phyloP scores from a whole-genome alignment of 2,329 filamentous ascomycete genomes.

The Dactylellina leptospora region DNA sequence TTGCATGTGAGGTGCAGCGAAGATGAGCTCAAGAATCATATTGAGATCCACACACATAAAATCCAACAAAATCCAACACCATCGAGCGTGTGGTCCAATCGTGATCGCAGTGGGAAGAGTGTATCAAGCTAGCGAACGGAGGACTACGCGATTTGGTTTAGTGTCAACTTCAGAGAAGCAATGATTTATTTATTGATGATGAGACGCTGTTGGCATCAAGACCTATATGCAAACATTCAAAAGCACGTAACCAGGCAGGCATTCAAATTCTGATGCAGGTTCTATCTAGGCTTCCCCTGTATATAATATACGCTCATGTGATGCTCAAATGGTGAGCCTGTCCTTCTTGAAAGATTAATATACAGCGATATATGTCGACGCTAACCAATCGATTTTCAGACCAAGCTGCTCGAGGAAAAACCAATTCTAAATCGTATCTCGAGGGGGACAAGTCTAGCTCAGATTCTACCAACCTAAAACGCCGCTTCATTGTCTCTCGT shows the following conservation, averaged over 20 bases:
- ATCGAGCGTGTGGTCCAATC: slow-evolving; percentile 1
- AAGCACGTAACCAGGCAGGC: not conserved
- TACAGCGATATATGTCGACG: slow-evolving; percentile 2
- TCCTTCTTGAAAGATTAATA: slow-evolving; percentile 1
- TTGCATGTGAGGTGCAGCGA: slow-evolving; percentile 4
- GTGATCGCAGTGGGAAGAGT: not conserved
- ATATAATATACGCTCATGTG: slow-evolving; percentile 3
- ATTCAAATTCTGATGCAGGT: not conserved
- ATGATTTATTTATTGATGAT: not conserved
- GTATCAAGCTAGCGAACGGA: not conserved
- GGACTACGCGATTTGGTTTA: not conserved
- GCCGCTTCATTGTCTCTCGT: slow-evolving; percentile 3
- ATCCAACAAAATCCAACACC: slow-evolving; percentile 12
- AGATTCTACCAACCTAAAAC: not conserved
- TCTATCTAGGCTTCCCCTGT: not conserved
- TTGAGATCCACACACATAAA: slow-evolving; percentile 10
- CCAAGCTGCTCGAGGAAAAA: not conserved
- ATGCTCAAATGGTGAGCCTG: not conserved
- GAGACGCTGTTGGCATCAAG: not conserved
- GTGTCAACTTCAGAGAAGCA: not conserved
- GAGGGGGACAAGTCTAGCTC: slow-evolving; percentile 3
- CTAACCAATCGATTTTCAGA: slow-evolving; percentile 5
- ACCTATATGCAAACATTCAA: not conserved
- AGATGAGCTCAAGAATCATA: slow-evolving; percentile 10
- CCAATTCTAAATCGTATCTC: not conserved